Evolutionary conservation across 1,139 yeast species (phyloP), one percentile per base, ranked within the genome.

Genomic region (Blastobotrys raffinosifermentans): DNA sequence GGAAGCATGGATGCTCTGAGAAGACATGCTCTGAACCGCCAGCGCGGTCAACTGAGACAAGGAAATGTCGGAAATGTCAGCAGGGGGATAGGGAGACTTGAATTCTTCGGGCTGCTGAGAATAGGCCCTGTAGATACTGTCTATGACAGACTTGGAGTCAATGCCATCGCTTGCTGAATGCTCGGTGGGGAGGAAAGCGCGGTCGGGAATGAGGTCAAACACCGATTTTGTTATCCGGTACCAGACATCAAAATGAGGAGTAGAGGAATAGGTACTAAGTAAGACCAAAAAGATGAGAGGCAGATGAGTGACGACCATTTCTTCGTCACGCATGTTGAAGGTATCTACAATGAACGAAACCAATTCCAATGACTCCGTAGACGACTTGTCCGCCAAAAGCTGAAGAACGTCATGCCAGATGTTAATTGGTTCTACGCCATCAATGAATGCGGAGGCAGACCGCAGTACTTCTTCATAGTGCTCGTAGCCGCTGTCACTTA

Each of bases 251-350:
- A n/a, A 27, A 7, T 5, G 31, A 20, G 15, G n/a, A n/a, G n/a
- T n/a, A n/a, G n/a, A n/a, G 7, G 13, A n/a, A n/a, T 8, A 25
- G 13, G 8, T 31, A 32, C 30, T 36, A 19, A 76, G 47, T 3
- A 74, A 46, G 1, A 74, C 64, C 14, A 85, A 48, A 1, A 86
- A 57, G 1, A 83, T 71, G 37, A 85, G 61, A 0, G 96, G 96
- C 3, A 83, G 64, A 54, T 89, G 96, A 11, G 71, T 68, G 0
- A 75, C 66, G n/a, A 79, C 61, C 81, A 85, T 84, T 47, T 86
- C 96, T 47, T 86, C 96, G 48, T 89, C 97, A 34, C 72, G 75
- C 13, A 87, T 76, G 47, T 84, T 76, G 59, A 85, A 89, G 31
- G 73, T 71, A 15, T 67, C 66, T 19, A 87, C 48, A 15, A 85